These are phyloP conservation scores for Astrephomene gubernaculifera DNA, from an alignment of 139 green algal species.

Conservation along the genomic window DNA sequence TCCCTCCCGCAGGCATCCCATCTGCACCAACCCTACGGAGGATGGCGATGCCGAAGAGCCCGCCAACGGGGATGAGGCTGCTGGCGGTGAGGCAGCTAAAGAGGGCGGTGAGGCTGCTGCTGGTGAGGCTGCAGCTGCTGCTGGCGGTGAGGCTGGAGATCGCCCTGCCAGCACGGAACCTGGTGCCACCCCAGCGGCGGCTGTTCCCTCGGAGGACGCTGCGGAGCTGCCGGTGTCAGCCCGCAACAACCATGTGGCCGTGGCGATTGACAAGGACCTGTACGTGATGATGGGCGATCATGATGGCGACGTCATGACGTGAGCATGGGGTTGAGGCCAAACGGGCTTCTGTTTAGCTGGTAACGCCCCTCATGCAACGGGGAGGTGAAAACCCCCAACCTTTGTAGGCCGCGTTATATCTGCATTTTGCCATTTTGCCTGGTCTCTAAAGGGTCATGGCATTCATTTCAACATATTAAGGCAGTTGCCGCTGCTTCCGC, in stretches of 20 bases:
- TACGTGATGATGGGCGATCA: conserved; percentile 75
- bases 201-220: neutral
- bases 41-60: conserved; percentile 38
- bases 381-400: too few relatives aligned
- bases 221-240: conserved; percentile 36
- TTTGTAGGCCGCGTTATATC: too few relatives aligned
- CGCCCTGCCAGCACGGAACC: neutral
- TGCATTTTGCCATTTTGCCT: too few relatives aligned
- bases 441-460: too few relatives aligned
- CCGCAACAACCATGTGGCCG: conserved; percentile 54
- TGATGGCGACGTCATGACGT: conserved; percentile 60
- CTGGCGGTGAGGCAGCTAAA: neutral
- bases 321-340: too few relatives aligned
- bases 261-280: conserved; percentile 66
- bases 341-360: too few relatives aligned
- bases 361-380: too few relatives aligned
- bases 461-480: too few relatives aligned
- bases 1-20: too few relatives aligned
- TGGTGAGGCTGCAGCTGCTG: conserved; percentile 6
- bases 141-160: conserved; percentile 20
- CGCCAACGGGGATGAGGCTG: conserved; percentile 5
- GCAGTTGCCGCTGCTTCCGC: too few relatives aligned
- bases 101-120: neutral
- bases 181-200: neutral
- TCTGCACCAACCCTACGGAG: neutral